Base-by-base conservation (phyloP, 1,284 basidiomycete species). In the Cutaneotrichosporon sp. region DNA sequence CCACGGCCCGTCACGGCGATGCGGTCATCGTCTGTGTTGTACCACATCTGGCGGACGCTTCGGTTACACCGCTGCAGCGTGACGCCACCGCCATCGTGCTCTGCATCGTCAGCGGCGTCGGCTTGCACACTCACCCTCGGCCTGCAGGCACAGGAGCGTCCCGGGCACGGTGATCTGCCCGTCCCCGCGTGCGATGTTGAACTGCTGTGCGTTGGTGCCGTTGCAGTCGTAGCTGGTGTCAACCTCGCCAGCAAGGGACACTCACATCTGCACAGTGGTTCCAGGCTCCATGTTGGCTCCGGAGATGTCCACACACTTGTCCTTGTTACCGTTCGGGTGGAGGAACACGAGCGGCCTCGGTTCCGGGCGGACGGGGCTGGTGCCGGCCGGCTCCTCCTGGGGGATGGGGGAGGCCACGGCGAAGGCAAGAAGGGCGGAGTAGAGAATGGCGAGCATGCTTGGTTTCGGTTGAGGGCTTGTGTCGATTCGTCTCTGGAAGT, bases 161-260 rank as follows among this genome's bases (percentile, higher is more conserved):
- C 63, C 64, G 1, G 56, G 53, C 45, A 72, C 60, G 47, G 60
- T 55, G 56, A 68, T 34, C 47, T 54, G 51, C 43, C 36, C 43
- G 50, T 36, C 29, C 29, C 43, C 54, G 55, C 42, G 51, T 36
- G 49, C 49, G 58, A 60, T 24, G 46, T 33, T 42, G 24, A 58
- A 60, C 20, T 58, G 57, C 54, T 66, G 64, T 3, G 64, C 58
- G 4, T 14, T 33, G 3, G 61, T 50, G 58, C 55, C 64, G 56
- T 60, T 66, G 64, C 64, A 66, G 58, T 66, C 54, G 45, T 54
- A 60, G 54, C 62, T 63, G 45, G 5, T 10, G 52, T 55, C n/a
- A 45, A 45, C 20, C 7, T 1, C 6, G 46, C 13, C 13, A 4
- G 16, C 13, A 16, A 4, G 13, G 38, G 38, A 18, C 5, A 62